These are phyloP conservation scores for Aurantiochytrium sp. DNA, from an alignment of 108 stramenopile species.

Conservation along the genomic window DNA sequence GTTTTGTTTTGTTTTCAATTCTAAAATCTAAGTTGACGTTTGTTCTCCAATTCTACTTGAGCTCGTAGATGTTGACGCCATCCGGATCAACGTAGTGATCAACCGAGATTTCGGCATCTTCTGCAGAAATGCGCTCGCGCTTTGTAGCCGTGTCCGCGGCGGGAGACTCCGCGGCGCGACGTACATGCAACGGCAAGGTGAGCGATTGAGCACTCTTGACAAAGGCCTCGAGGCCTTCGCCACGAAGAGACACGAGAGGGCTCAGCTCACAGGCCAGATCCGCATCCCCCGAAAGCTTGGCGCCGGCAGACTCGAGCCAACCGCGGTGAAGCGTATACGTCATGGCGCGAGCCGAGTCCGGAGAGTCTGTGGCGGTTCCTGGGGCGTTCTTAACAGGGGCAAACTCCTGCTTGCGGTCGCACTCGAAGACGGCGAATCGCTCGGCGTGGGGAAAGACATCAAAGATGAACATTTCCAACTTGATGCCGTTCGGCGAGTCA, in stretches of 20 bases:
- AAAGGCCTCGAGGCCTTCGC: slow-evolving; percentile 32
- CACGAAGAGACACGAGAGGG: slow-evolving; percentile 40
- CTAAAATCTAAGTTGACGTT: no score
- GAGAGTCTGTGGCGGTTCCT: slow-evolving; percentile 39
- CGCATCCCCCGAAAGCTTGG: not conserved
- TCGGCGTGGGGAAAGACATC: slow-evolving; percentile 85
- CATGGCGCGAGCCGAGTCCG: slow-evolving; percentile 45
- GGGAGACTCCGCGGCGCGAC: not conserved
- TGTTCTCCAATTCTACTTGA: not conserved
- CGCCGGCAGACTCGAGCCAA: slow-evolving; percentile 42
- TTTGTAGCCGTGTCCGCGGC: not conserved
- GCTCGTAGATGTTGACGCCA: not conserved
- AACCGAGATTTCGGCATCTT: not conserved
- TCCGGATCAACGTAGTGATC: not conserved
- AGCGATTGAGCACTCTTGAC: not conserved
- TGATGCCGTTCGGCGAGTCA: slow-evolving; percentile 77
- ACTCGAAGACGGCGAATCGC: slow-evolving; percentile 77
- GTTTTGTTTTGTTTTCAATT: no score
- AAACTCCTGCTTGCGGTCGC: slow-evolving; percentile 81
- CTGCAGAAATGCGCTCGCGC: not conserved
- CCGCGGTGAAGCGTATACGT: slow-evolving; percentile 20
- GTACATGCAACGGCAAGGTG: not conserved
- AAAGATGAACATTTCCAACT: slow-evolving; percentile 96
- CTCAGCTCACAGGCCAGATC: slow-evolving; percentile 32
- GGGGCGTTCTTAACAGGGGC: slow-evolving; percentile 90